These are phyloP conservation scores for Vachellia collinsii DNA, from an alignment of 306 rosid species.

Conservation along the genomic window DNA sequence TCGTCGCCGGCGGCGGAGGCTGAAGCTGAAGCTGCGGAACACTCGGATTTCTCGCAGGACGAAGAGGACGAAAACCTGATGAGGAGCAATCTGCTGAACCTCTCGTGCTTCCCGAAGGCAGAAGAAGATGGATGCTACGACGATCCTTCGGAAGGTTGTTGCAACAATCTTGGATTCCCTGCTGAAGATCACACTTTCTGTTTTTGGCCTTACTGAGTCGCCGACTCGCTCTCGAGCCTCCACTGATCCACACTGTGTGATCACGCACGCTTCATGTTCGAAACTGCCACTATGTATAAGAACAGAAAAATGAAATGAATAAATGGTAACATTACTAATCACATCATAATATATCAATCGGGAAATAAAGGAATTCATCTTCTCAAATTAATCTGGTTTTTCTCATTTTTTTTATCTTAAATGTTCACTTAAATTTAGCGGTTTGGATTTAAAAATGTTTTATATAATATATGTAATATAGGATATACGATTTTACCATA, in stretches of 20 bases:
- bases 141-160: constrained; percentile 51
- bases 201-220: constrained; percentile 55
- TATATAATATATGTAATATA: no score
- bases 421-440: no score
- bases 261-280: background rate
- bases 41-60: constrained; percentile 72
- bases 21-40: constrained; percentile 40
- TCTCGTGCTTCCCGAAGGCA: constrained; percentile 46
- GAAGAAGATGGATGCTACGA: constrained; percentile 63
- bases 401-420: no score
- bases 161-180: constrained; percentile 46
- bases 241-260: background rate
- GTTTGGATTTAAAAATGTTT: no score
- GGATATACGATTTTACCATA: no score
- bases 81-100: constrained; percentile 16
- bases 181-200: constrained; percentile 58
- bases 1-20: constrained; percentile 64
- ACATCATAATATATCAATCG: no score
- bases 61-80: constrained; percentile 57
- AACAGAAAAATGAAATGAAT: no score
- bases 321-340: no score
- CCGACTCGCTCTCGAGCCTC: background rate
- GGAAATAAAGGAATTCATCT: no score
- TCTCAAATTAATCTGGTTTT: no score
- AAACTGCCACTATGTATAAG: no score